These are phyloP conservation scores for Aspergillus sojae DNA, from an alignment of 2,329 filamentous ascomycete species.

Conservation along the genomic window DNA sequence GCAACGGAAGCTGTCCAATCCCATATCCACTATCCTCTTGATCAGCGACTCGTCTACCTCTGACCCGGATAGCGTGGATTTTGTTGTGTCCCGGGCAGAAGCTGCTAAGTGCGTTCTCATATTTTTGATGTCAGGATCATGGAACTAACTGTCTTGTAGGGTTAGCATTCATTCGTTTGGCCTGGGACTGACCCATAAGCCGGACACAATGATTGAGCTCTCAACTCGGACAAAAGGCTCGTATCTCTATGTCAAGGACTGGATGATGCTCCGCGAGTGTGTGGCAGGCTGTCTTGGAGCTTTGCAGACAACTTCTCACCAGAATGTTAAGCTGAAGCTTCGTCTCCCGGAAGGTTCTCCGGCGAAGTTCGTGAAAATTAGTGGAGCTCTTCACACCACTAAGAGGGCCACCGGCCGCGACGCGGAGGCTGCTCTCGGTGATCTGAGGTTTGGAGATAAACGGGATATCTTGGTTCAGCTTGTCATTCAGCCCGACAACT, in stretches of 20 bases:
- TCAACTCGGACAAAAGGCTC: constrained; percentile 94
- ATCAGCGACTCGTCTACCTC: constrained; percentile 97
- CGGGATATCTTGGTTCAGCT: constrained; percentile 91
- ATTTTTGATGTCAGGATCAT: constrained; percentile 1
- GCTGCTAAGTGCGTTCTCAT: constrained; percentile 77
- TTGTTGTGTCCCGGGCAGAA: constrained; percentile 94
- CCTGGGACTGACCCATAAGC: constrained; percentile 94
- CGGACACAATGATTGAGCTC: constrained; percentile 97
- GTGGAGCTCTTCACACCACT: constrained; percentile 90
- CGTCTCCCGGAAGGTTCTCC: constrained; percentile 93
- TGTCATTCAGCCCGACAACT: constrained; percentile 84
- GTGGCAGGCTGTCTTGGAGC: constrained; percentile 89
- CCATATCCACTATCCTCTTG: constrained; percentile 90
- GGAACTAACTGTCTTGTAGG: constrained; percentile 48
- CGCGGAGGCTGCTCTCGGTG: constrained; percentile 87
- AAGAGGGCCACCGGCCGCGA: constrained; percentile 94
- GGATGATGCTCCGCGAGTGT: constrained; percentile 99
- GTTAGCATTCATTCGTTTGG: constrained; percentile 97
- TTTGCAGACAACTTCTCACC: constrained; percentile 92
- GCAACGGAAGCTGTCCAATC: constrained; percentile 95
- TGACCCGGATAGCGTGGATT: constrained; percentile 93
- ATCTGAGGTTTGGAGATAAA: constrained; percentile 95
- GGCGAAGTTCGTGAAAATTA: constrained; percentile 98
- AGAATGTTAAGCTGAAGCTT: constrained; percentile 95
- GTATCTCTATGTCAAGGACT: constrained; percentile 98